Evolutionary conservation across 805 yeast species (phyloP), one percentile per base, ranked within the genome.

Genomic region (Candida michaelii): DNA sequence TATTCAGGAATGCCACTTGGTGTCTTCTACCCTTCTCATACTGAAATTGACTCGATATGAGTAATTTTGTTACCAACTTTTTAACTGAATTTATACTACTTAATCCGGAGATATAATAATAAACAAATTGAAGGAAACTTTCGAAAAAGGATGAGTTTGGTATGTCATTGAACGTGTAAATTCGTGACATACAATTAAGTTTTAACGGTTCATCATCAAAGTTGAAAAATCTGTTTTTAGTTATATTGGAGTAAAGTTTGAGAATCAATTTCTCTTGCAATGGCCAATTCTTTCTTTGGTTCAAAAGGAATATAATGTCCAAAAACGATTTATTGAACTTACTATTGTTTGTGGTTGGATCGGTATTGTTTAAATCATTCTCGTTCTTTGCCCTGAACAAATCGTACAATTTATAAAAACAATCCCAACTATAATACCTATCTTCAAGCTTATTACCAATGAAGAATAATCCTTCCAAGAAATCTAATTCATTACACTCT

Each of bases 21-120:
- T 60, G 59, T 6, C 44, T 50, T 38, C 53, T 52, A 9, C 57
- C 63, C 15, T 51, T 53, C 19, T 53, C 54, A 38, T 65, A 68
- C 3, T 49, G 55, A 35, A 56, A 68, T 33, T 60, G 63, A 40
- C 74, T 69, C 1, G 74, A 66, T 0, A 66, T 62, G 27, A 69
- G 55, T 27, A 70, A 46, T 43, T 71, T 69, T 7, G 66, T 60
- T 1, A 65, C 53, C 18, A 71, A 49, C 36, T 62, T 55, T 39
- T 53, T 65, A 39, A 50, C 57, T 40, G 50, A 56, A 27, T 45
- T 49, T 15, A 40, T 43, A 15, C 42, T 34, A 2, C 57, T 52
- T 18, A 67, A 44, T 3, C 56, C 59, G 1, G 68, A 61, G 3
- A 64, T 51, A 48, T 57, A 66, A 21, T 44, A 53, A 48, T 68